Base-by-base conservation (phyloP, 1,284 basidiomycete species). In the Dichomitus squalens region DNA sequence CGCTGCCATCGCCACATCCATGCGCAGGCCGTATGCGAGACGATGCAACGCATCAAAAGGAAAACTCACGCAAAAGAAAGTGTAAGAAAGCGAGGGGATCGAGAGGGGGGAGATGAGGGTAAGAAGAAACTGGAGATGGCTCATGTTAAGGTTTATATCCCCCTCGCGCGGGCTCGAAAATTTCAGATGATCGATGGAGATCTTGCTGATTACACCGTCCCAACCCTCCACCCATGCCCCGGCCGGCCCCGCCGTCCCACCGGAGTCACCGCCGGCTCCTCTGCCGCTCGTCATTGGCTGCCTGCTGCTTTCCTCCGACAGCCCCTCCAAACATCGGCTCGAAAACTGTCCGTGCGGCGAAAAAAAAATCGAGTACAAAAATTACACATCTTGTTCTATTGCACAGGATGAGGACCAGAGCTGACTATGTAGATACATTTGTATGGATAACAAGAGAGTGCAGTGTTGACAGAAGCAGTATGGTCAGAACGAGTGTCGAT, bases 131-230 rank as follows among this genome's bases (percentile, higher is more conserved):
- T 53, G 59, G 64, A 64, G 65, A 58, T 60, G 61, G 64, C 60
- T 64, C 66, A 68, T 69, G 60, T 69, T 68, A 65, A 64, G 66
- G 71, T 68, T 73, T 71, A 72, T 73, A 69, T 75, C 72, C 69
- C 66, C 70, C 64, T 61, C 6, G 65, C 65, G 68, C 67, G 66
- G 67, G 56, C 64, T 61, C 64, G 60, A 70, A 74, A 72, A 67
- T 68, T 74, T 74, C 68, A 69, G 67, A 64, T 70, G 71, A 75
- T 75, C 73, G 73, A 75, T 73, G 51, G 52, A 61, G 62, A 64
- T 64, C 62, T 61, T 41, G 55, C 62, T 64, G 62, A 64, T 64
- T 64, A 64, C 62, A 38, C 25, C 25, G 33, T 27, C 16, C 36
- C 39, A 64, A 64, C 62, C 62, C 62, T 60, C 50, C 62, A 60